Conservation (phyloP, 805 yeast genomes). For the Myxozyma geophila region DNA sequence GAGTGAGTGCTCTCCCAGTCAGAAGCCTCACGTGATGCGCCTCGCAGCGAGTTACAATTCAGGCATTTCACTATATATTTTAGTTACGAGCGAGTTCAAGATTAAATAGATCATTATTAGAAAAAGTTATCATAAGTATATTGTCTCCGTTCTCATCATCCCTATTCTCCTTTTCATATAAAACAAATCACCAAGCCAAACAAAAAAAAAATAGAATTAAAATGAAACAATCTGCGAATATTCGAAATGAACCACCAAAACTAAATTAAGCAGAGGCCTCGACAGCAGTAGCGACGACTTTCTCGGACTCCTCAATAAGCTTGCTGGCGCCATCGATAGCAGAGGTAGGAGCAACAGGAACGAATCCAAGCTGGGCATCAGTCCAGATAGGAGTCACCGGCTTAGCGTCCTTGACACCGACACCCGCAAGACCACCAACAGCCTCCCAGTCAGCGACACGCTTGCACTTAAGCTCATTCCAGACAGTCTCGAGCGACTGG, state of each 20-base stretch:
- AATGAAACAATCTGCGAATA: neutral
- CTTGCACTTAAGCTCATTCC: conserved; percentile 71
- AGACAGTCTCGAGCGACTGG: conserved; percentile 78
- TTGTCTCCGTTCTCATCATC: too few relatives aligned
- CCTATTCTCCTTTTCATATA: neutral
- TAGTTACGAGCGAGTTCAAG: too few relatives aligned
- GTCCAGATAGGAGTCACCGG: conserved; percentile 82
- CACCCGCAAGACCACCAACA: conserved; percentile 89
- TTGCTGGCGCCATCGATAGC: conserved; percentile 2
- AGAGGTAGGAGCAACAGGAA: conserved; percentile 7
- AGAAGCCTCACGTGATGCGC: neutral
- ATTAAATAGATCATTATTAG: too few relatives aligned
- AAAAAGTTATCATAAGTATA: too few relatives aligned
- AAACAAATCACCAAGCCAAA: neutral
- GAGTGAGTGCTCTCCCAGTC: neutral
- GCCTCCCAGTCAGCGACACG: conserved; percentile 77
- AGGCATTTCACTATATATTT: too few relatives aligned
- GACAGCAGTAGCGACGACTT: conserved; percentile 12
- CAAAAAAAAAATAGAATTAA: neutral
- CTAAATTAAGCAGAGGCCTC: conserved; percentile 29
- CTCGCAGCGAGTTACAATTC: neutral
- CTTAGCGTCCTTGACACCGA: conserved; percentile 61
- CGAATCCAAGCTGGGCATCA: conserved; percentile 62
- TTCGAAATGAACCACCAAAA: neutral
- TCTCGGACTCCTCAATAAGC: conserved; percentile 17